A percentile compares a stretch with the other conserved stretches of the same genome.
Conservation (phyloP, 495 filamentous ascomycete species). For the Neurospora sp. region DNA sequence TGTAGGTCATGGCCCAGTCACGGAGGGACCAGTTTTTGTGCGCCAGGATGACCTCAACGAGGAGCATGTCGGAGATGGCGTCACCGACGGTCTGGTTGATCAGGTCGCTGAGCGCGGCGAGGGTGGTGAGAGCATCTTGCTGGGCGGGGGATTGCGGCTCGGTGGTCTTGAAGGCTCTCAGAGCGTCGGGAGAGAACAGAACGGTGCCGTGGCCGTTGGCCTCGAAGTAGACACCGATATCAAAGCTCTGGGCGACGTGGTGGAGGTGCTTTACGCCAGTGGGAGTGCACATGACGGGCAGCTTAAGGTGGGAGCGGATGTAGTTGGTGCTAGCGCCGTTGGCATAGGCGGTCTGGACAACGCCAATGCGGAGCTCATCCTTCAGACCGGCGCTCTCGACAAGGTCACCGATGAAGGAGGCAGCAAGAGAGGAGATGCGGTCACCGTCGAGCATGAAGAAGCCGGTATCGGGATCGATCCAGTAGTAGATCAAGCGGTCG, state of each 20-base stretch:
- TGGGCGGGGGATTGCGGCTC: conserved; percentile 88
- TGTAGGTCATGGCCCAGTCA: conserved; percentile 90
- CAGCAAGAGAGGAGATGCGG: conserved; percentile 89
- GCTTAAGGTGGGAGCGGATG: conserved; percentile 74
- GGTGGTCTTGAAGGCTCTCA: conserved; percentile 62
- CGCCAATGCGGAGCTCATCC: conserved; percentile 74
- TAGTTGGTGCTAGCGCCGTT: conserved; percentile 94
- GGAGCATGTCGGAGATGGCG: conserved; percentile 88
- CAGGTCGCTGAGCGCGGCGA: conserved; percentile 70
- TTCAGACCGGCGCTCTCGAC: conserved; percentile 67
- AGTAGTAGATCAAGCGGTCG: conserved; percentile 93
- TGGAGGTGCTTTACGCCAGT: conserved; percentile 97
- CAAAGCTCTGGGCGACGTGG: conserved; percentile 82
- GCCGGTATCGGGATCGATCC: conserved; percentile 64
- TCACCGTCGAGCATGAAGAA: conserved; percentile 94
- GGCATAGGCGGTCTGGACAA: conserved; percentile 95
- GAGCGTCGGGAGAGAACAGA: conserved; percentile 75
- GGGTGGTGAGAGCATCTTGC: conserved; percentile 69
- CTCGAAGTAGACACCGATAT: conserved; percentile 96
- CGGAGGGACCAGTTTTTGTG: conserved; percentile 86
- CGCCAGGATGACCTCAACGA: conserved; percentile 90
- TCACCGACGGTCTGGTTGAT: conserved; percentile 98
- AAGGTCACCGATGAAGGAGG: conserved; percentile 87
- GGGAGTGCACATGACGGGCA: conserved; percentile 84
- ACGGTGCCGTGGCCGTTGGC: conserved; percentile 97